Percentiles rank a stretch among this genome's conserved stretches.
Evolutionary conservation across 345 rosid species (phyloP).

Genomic region (Clarkia xantiana): DNA sequence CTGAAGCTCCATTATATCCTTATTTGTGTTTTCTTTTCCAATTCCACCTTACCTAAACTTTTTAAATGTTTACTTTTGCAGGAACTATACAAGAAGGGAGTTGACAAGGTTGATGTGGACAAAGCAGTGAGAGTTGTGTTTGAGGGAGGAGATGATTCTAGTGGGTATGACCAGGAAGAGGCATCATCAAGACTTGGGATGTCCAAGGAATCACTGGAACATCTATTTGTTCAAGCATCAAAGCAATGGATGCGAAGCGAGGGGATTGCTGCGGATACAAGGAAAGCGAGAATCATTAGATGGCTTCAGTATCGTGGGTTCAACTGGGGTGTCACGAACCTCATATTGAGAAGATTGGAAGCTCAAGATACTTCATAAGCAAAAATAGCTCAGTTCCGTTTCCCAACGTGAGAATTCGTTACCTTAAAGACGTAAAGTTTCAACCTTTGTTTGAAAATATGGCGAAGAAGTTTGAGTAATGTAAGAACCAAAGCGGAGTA

Average conservation of each 20-base stretch:
- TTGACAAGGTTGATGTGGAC: conserved; percentile 34
- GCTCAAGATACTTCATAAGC: conserved; percentile 19
- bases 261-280: conserved; percentile 46
- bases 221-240: conserved; percentile 46
- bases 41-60: neutral
- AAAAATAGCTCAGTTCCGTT: conserved; percentile 2
- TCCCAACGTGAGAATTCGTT: neutral
- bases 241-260: conserved; percentile 60
- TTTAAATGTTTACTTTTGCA: conserved; percentile 9
- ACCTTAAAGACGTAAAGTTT: neutral
- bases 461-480: too few species aligned
- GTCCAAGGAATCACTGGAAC: conserved; percentile 54
- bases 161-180: conserved; percentile 20
- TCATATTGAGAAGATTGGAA: conserved; percentile 50
- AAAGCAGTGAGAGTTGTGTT: conserved; percentile 64
- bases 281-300: conserved; percentile 57
- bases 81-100: conserved; percentile 62
- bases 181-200: conserved; percentile 32
- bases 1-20: conserved; percentile 6
- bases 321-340: conserved; percentile 50
- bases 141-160: conserved; percentile 26
- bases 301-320: conserved; percentile 93
- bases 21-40: neutral
- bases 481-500: too few species aligned
- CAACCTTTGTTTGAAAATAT: neutral